phyloP scores from a whole-genome alignment of 2,329 filamentous ascomycete genomes.

The Cladophialophora bantiana region DNA sequence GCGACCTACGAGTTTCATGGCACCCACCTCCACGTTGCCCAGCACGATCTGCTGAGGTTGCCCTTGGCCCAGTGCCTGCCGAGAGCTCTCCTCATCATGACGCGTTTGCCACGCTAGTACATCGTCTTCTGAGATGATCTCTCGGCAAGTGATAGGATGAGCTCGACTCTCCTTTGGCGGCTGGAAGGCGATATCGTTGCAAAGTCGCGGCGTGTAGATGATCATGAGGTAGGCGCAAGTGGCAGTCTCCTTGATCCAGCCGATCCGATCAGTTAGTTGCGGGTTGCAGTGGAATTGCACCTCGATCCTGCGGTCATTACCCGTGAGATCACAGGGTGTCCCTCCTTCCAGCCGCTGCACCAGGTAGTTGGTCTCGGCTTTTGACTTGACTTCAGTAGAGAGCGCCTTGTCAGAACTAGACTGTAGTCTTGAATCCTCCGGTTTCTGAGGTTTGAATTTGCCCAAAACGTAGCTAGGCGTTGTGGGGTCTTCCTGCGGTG shows the following conservation, averaged over 20 bases:
- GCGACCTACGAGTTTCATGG: constrained; percentile 61
- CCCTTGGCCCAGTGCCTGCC: constrained; percentile 44
- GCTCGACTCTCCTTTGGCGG: constrained; percentile 79
- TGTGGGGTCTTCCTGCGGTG: constrained; percentile 77
- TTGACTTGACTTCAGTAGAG: constrained; percentile 74
- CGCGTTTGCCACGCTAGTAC: constrained; percentile 52
- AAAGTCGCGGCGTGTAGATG: constrained; percentile 85
- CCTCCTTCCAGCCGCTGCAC: constrained; percentile 82
- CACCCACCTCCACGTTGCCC: constrained; percentile 67
- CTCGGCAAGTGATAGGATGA: constrained; percentile 77
- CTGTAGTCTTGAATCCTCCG: constrained; percentile 40
- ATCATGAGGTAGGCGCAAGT: constrained; percentile 95
- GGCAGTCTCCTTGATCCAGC: constrained; percentile 90
- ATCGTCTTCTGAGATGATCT: constrained; percentile 69
- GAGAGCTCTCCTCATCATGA: constrained; percentile 42
- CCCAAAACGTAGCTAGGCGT: constrained; percentile 81
- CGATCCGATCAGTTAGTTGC: constrained; percentile 76
- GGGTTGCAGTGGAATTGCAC: constrained; percentile 81
- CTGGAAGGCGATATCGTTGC: constrained; percentile 83
- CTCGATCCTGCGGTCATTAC: constrained; percentile 80
- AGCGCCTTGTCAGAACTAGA: constrained; percentile 40
- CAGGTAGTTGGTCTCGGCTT: constrained; percentile 83
- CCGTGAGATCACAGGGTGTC: constrained; percentile 85
- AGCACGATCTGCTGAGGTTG: constrained; percentile 53
- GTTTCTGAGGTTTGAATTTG: constrained; percentile 53